Base-by-base conservation (phyloP, 768 basidiomycete species). In the Clitopilus passeckerianus region DNA sequence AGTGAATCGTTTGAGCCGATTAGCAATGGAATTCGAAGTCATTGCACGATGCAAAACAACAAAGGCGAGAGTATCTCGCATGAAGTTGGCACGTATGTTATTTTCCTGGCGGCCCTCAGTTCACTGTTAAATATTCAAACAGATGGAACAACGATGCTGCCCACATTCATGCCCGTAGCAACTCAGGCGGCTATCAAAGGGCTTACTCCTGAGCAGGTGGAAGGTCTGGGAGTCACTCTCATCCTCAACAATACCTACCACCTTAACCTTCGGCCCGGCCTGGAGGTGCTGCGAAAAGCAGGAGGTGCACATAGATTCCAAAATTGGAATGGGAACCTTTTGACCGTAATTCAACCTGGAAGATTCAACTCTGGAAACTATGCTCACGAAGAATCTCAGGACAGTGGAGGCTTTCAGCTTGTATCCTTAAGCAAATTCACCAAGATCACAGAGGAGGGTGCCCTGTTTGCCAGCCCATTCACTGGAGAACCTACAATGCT, bases 121-220 rank as follows among this genome's bases (percentile, higher is more conserved):
- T n/a, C 34, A 2, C 33, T 58, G 30, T 15, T 22, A 6, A 30
- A 18, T 16, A 53, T 35, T 58, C 14, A 46, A 57, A 8, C 33
- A 92, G 91, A 93, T 75, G 91, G 91, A 8, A 75, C 81, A 37
- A 94, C 92, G 1, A 84, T 89, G 79, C 75, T 94, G 18, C 93
- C 93, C 1, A 92, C 93, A 0, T 95, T 95, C 66, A 95, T 95
- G 93, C 93, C 93, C 2, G 92, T 95, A 8, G 93, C 92, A 2
- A 95, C 93, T 4, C 93, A 95, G 68, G 92, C 89, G 16, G 90
- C 93, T 6, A 92, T 95, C 68, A 96, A 96, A 72, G 92, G 93
- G 3, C 74, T 95, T n/a, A 93, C 92, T 5, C 73, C 91, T 18
- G 88, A 91, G 60, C 91, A 95, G 72, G 85, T 90, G 37, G 90